Evolutionary conservation across 1,284 basidiomycete species (phyloP), one percentile per base, ranked within the genome.

Genomic region (Leccinum pallidistipes): DNA sequence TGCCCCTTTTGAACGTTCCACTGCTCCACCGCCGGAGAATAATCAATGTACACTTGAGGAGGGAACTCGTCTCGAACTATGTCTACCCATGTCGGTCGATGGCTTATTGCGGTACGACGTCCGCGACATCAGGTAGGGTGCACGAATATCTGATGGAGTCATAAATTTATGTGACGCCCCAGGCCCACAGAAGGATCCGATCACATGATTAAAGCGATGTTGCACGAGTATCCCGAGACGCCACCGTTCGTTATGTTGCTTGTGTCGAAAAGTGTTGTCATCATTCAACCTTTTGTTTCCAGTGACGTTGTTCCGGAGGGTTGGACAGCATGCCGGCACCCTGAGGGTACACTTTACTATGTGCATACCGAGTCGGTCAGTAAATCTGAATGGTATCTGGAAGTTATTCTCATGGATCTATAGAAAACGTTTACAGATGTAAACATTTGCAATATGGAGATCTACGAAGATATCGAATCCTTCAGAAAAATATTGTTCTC

Each of bases 361-460:
- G 58, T 75, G 43, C 67, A 76, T 38, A n/a, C n/a, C 8, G 24
- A 65, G 5, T 66, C 62, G 57, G 75, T 76, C 16, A 62, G 74
- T 67, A 14, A 11, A 38, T 47, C n/a, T 24, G 29, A 52, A 34
- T 14, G 5, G 38, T 12, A 21, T 49, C 29, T 61, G 7, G 63
- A 52, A 5, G 10, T 47, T 18, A 21, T 47, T 47, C 14, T 21
- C 3, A 47, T 11, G 1, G 29, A 45, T 36, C 9, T 14, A 12
- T 32, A 76, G 75, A 75, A 65, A 60, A 75, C 75, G 0, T 65
- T 77, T 10, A 72, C 74, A 5, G 75, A 74, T 43, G 63, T 70
- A 40, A 14, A 74, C 40, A 60, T 74, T 31, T 60, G 64, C 27
- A 32, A 70, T 3, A 3, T 12, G 14, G 64, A 58, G 0, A 63